Evolutionary conservation across 2,329 filamentous ascomycete genomes (phyloP), one percentile per base, ranked within the genome.

Genomic region (Fusarium sulawesiense): DNA sequence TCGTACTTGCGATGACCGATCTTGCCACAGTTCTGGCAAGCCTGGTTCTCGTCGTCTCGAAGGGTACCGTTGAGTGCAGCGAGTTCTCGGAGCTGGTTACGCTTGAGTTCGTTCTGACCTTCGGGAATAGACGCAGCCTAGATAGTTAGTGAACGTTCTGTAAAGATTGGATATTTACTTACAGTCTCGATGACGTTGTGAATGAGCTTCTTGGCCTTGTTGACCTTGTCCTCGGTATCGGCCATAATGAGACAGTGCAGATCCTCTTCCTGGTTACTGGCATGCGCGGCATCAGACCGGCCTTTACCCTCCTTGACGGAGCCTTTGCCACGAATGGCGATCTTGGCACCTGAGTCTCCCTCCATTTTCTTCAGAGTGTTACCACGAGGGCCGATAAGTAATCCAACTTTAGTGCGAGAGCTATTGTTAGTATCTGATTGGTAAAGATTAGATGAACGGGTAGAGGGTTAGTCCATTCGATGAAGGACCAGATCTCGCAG

Each of bases 331-430:
- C 96, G 95, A 80, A 99, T 99, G 75, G 96, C 96, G 85, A 99
- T 99, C 83, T 99, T 99, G 81, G 96, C 96, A 71, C 91, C 91
- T 60, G 96, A 99, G 84, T 99, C 94, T 78, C 91, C 89, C 82
- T 99, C 96, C 96, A 99, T 99, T 83, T 98, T 99, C 87, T 99
- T 99, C 80, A 99, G 85, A 75, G 96, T 99, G 82, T 99, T 99
- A 84, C 96, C 96, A 95, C 96, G 96, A 84, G 96, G 96, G 84
- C 96, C 96, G 90, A 99, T 99, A 83, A 99, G 94, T 89, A 99
- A 91, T 84, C 96, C 96, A 90, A 99, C 96, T 99, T 97, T 90
- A 92, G 88, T 88, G 82, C 83, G 86, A 86, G 84, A 92, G 89
- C 92, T 94, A 92, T 90, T 93, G 93, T 99, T 97, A 98, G 94